These are phyloP conservation scores for Solanum dulcamara DNA, from an alignment of 257 asterid species.

Conservation along the genomic window DNA sequence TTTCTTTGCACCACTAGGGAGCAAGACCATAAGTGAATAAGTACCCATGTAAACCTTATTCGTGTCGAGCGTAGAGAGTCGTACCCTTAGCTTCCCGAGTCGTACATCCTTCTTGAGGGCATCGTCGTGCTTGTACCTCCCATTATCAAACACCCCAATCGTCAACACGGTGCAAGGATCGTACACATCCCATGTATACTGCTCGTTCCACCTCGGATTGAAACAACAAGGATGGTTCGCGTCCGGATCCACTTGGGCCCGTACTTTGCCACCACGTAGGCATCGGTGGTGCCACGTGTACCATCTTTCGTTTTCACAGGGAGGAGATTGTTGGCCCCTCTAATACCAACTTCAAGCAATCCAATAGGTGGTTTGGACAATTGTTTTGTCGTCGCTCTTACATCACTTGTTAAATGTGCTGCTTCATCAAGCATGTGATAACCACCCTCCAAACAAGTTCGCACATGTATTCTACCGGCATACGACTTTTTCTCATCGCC, in stretches of 20 bases:
- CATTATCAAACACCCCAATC: constrained; percentile 80
- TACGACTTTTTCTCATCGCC: constrained; percentile 33
- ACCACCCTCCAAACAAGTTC: constrained; percentile 76
- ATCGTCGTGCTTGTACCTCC: constrained; percentile 53
- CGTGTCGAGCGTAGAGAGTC: constrained; percentile 72
- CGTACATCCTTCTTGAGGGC: constrained; percentile 42
- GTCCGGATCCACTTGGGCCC: constrained; percentile 94
- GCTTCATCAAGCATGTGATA: constrained; percentile 98
- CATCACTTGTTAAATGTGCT: constrained; percentile 86
- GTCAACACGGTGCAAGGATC: constrained; percentile 90
- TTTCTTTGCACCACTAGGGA: constrained; percentile 69
- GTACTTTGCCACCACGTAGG: constrained; percentile 76
- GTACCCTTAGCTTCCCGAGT: constrained; percentile 71
- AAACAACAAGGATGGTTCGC: constrained; percentile 68
- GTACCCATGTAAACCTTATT: constrained; percentile 68
- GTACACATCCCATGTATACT: constrained; percentile 85
- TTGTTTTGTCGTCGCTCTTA: constrained; percentile 66
- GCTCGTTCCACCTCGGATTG: constrained; percentile 89
- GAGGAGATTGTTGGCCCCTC: constrained; percentile 69
- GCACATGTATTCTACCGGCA: constrained; percentile 78
- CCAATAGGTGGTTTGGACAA: constrained; percentile 73
- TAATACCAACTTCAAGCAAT: constrained; percentile 64
- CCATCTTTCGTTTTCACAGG: constrained; percentile 84
- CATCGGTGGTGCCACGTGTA: constrained; percentile 73
- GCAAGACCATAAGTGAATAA: constrained; percentile 48